A percentile compares a stretch with the other conserved stretches of the same genome.
phyloP scores from a whole-genome alignment of 2,329 filamentous ascomycete genomes.

The Aspergillus viridinutans region DNA sequence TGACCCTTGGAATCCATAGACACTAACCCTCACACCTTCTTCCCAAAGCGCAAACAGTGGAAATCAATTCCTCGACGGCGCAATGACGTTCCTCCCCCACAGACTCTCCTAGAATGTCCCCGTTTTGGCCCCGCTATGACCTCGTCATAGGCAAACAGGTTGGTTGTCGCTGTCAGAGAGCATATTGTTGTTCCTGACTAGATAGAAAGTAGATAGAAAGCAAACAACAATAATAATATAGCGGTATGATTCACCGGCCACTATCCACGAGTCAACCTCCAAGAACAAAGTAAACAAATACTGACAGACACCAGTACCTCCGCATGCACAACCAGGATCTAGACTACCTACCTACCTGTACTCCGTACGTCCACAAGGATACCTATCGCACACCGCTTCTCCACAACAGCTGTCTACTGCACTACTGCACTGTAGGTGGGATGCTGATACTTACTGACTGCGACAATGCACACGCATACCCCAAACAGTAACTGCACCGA shows the following conservation, averaged over 20 bases:
- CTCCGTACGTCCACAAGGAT: background rate
- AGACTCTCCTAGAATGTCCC: background rate
- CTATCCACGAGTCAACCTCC: too few species aligned
- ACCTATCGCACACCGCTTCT: background rate
- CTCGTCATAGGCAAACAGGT: background rate
- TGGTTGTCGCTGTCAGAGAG: background rate
- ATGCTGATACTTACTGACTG: background rate
- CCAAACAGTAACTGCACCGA: too few species aligned
- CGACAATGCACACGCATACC: background rate
- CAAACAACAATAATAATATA: background rate
- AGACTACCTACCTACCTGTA: too few species aligned
- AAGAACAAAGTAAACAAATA: too few species aligned
- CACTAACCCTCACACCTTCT: background rate
- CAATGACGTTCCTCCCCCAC: background rate
- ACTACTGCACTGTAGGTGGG: background rate
- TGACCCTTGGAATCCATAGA: background rate
- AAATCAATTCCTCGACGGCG: background rate
- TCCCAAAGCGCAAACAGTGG: background rate
- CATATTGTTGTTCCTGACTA: background rate
- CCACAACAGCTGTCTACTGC: background rate
- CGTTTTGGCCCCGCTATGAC: background rate
- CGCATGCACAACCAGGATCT: too few species aligned
- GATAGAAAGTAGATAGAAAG: background rate
- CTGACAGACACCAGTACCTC: too few species aligned
- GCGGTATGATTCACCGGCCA: background rate